Conservation (phyloP, 2,329 filamentous ascomycete genomes). For the Epichloe bromicola region DNA sequence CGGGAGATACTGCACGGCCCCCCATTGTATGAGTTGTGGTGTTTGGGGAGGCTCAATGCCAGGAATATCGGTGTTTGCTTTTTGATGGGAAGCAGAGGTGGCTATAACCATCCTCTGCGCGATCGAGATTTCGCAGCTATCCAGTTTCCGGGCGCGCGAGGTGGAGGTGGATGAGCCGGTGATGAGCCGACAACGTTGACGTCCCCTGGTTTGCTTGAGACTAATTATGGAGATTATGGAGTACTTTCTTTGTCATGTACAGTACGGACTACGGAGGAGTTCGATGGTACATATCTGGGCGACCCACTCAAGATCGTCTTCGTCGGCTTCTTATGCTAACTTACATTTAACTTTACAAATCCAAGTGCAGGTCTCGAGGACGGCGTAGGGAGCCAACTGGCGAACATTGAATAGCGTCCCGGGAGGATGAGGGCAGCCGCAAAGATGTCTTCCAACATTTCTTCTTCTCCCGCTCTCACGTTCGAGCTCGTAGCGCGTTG, state of each 20-base stretch:
- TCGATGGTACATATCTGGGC: neutral
- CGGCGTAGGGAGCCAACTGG: neutral
- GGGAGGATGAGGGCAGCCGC: conserved; percentile 18
- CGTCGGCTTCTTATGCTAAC: neutral
- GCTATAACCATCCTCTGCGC: neutral
- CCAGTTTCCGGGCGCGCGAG: neutral
- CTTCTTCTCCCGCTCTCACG: conserved; percentile 52
- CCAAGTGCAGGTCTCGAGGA: conserved; percentile 1
- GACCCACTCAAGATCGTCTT: neutral
- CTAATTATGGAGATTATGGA: too few species aligned
- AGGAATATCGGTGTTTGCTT: conserved; percentile 7
- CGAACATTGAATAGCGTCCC: neutral
- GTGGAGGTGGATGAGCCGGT: conserved; percentile 14
- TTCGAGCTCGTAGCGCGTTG: conserved; percentile 70
- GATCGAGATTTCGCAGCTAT: conserved; percentile 18
- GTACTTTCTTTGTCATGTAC: too few species aligned
- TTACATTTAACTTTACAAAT: conserved; percentile 2
- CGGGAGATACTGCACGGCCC: conserved; percentile 37
- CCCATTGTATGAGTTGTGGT: conserved; percentile 19
- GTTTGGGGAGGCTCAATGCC: conserved; percentile 18
- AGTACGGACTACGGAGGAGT: too few species aligned
- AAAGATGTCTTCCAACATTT: conserved; percentile 38
- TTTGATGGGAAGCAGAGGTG: conserved; percentile 4
- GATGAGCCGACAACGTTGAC: conserved; percentile 11
- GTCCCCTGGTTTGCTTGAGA: neutral